Evolutionary conservation across 192 early-diverging fungal genomes (phyloP), one percentile per base, ranked within the genome.

Genomic region (Backusella circina): DNA sequence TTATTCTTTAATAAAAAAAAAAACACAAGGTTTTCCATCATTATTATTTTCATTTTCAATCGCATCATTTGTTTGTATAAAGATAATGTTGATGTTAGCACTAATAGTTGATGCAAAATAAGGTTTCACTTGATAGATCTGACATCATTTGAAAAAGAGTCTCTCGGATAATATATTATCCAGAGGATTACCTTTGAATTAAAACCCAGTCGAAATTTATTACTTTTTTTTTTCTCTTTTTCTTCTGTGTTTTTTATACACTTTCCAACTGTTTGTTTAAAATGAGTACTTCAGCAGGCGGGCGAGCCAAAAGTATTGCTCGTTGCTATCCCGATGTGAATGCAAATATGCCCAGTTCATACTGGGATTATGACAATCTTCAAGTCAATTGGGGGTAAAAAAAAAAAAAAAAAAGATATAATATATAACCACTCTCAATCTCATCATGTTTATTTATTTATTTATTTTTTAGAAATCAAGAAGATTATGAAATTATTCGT

Each of bases 341-440:
- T 85, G 72, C 84, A 79, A 88, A 92, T 26, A 90, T 90, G 88
- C 91, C 93, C 2, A 86, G 87, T 73, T 87, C 92, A 30, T 98
- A 99, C 86, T 99, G 95, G 95, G 96, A 99, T 87, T 98, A 98
- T 78, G 96, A 97, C 82, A 96, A 97, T 84, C 79, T 97, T 72
- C 88, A 91, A 64, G 90, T 98, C 50, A 87, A 93, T 75, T 99
- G 96, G 96, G 94, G 95, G 94, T 96, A 90, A 54, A 54, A 50
- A 50, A 2, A 50, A 50, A 9, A 37, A 37, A 37, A 9, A 37
- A 37, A 9, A 37, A 37, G 10, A 8, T 37, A 37, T 37, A 37
- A 37, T 9, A 37, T 37, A 37, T 37, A 38, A 38, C 37, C 8
- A n/a, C n/a, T n/a, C n/a, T n/a, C 37, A 38, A 51, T 51, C 47